phyloP scores from a whole-genome alignment of 78 protist genomes.

The Pelomyxa schiedti region DNA sequence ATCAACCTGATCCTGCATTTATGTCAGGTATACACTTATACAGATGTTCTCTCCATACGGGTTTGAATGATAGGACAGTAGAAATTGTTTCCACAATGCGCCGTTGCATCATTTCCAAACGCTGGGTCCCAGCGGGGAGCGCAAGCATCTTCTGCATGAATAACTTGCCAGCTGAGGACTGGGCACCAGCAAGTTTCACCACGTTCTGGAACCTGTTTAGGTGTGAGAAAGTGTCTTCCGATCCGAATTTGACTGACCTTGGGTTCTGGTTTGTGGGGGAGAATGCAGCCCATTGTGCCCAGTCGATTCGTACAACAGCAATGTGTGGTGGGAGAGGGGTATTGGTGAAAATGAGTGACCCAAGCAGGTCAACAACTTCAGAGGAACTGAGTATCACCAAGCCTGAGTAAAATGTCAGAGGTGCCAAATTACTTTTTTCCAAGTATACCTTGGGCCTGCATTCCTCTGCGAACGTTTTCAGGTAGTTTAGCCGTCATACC shows the following conservation, averaged over 20 bases:
- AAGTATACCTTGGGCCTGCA: background rate
- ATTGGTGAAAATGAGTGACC: background rate
- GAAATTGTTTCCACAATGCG: background rate
- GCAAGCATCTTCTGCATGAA: background rate
- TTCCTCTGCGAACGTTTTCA: background rate
- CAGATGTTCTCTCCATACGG: too few relatives aligned
- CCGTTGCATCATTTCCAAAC: background rate
- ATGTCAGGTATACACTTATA: too few relatives aligned
- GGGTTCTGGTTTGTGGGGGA: background rate
- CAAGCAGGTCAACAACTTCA: background rate
- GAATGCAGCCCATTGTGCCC: background rate
- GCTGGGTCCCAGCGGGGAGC: background rate
- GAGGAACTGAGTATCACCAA: background rate
- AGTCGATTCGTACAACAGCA: background rate
- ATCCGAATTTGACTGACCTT: too few relatives aligned
- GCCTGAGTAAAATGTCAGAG: too few relatives aligned
- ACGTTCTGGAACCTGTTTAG: background rate
- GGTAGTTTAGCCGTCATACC: background rate
- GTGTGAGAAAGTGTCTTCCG: too few relatives aligned
- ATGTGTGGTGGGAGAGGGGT: background rate
- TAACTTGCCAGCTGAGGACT: background rate
- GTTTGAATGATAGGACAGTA: background rate
- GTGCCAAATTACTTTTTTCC: too few relatives aligned
- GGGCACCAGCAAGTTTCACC: background rate
- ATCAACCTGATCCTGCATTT: background rate